Percentiles rank a stretch among this genome's conserved stretches.
phyloP scores from a whole-genome alignment of 2,329 filamentous ascomycete genomes.

The Bipolaris sorokiniana region DNA sequence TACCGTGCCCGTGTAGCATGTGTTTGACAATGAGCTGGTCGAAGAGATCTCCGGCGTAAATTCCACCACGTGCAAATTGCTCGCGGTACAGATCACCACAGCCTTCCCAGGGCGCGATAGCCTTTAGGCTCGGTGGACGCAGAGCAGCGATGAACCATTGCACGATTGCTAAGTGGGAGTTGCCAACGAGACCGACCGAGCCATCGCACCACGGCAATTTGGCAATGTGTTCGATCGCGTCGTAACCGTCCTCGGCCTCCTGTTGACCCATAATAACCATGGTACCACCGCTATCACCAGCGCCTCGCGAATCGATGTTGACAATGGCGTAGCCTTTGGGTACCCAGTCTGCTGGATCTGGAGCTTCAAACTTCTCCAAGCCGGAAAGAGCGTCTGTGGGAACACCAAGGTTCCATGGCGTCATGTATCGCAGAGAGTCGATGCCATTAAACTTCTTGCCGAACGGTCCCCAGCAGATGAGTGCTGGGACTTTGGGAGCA shows the following conservation, averaged over 20 bases:
- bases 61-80: slow-evolving; percentile 1
- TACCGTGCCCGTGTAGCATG: slow-evolving; percentile 7
- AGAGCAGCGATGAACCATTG: slow-evolving; percentile 54
- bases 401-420: background rate
- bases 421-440: slow-evolving; percentile 13
- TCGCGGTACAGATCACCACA: slow-evolving; percentile 1
- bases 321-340: slow-evolving; percentile 40
- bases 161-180: slow-evolving; percentile 50
- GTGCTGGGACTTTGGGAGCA: slow-evolving; percentile 46
- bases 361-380: slow-evolving; percentile 50
- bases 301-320: slow-evolving; percentile 33
- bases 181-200: slow-evolving; percentile 46
- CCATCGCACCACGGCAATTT: slow-evolving; percentile 54
- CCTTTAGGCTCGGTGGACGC: slow-evolving; percentile 50
- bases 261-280: slow-evolving; percentile 1
- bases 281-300: slow-evolving; percentile 17
- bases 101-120: slow-evolving; percentile 56
- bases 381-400: background rate
- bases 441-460: slow-evolving; percentile 44
- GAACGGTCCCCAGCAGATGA: slow-evolving; percentile 53
- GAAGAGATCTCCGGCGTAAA: background rate
- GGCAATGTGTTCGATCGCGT: slow-evolving; percentile 35
- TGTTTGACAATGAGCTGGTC: background rate
- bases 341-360: slow-evolving; percentile 47
- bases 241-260: slow-evolving; percentile 6